phyloP scores from a whole-genome alignment of 345 rosid species.

The Populus simonii region DNA sequence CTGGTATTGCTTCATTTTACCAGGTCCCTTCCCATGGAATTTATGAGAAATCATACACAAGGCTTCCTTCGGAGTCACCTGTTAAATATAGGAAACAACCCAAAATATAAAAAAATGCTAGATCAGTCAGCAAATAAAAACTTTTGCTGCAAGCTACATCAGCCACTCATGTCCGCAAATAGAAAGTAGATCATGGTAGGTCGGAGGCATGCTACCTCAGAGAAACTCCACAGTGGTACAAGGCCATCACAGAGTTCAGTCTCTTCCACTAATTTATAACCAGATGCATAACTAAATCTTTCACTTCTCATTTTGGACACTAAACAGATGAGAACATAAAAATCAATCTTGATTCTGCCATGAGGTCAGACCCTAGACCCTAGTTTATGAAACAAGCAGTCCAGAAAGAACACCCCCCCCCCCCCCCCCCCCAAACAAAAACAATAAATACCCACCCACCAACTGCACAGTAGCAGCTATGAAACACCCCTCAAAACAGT shows the following conservation, averaged over 20 bases:
- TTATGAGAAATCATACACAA: slow-evolving; percentile 80
- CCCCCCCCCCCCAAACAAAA: too few species aligned
- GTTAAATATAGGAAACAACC: slow-evolving; percentile 19
- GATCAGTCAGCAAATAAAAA: neutral
- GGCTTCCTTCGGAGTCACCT: slow-evolving; percentile 95
- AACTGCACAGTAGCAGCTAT: neutral
- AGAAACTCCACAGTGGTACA: neutral
- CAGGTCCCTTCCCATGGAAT: slow-evolving; percentile 98
- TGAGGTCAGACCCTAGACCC: too few species aligned
- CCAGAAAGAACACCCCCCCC: too few species aligned
- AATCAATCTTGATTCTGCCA: too few species aligned
- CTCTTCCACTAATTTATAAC: too few species aligned
- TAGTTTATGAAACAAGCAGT: too few species aligned
- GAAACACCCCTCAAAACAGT: neutral
- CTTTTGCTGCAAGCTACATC: neutral
- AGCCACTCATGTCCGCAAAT: neutral
- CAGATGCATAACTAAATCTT: neutral
- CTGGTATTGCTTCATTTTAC: slow-evolving; percentile 89
- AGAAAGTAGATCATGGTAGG: neutral
- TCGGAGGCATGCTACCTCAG: neutral
- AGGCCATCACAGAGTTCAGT: neutral
- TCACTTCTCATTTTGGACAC: neutral
- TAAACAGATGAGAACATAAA: too few species aligned
- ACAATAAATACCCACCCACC: neutral
- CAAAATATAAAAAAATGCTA: neutral